phyloP scores from a whole-genome alignment of 805 yeast genomes.

The Lipomyces spencermartinsiae region DNA sequence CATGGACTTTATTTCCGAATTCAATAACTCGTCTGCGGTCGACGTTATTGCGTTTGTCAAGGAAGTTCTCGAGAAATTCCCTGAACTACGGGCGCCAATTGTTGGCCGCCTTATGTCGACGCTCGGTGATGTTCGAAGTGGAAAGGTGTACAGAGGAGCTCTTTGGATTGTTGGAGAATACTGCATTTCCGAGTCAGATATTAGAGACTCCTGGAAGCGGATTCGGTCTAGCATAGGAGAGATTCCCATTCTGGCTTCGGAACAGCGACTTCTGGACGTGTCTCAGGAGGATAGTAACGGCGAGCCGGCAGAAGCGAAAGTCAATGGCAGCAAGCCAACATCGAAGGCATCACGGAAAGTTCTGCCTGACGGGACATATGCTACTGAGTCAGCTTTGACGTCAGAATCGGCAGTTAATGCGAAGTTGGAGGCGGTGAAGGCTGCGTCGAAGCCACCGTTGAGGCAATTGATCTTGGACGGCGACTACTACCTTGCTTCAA shows the following conservation, averaged over 20 bases:
- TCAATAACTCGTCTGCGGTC: constrained; percentile 82
- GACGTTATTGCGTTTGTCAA: constrained; percentile 92
- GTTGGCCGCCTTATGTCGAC: constrained; percentile 66
- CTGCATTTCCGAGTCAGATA: constrained; percentile 68
- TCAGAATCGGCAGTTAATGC: constrained; percentile 41
- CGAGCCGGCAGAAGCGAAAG: constrained; percentile 42
- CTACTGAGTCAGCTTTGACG: constrained; percentile 86
- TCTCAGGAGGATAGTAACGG: constrained; percentile 49
- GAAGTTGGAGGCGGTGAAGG: constrained; percentile 50
- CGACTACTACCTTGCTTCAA: constrained; percentile 89
- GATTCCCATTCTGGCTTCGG: constrained; percentile 83
- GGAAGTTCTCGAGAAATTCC: constrained; percentile 92
- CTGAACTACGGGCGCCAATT: constrained; percentile 71
- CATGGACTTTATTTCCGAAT: constrained; percentile 83
- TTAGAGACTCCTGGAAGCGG: constrained; percentile 85
- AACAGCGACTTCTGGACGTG: constrained; percentile 55
- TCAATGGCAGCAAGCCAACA: constrained; percentile 47
- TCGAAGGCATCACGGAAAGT: constrained; percentile 71
- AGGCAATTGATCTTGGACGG: constrained; percentile 84
- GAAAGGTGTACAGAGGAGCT: constrained; percentile 91
- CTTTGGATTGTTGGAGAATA: constrained; percentile 98
- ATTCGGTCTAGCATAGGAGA: constrained; percentile 86
- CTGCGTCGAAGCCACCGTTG: constrained; percentile 64
- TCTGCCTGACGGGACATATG: constrained; percentile 98
- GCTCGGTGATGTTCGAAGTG: constrained; percentile 74